phyloP scores from a whole-genome alignment of 1,139 yeast genomes.

The Meyerozyma smithsonii region DNA sequence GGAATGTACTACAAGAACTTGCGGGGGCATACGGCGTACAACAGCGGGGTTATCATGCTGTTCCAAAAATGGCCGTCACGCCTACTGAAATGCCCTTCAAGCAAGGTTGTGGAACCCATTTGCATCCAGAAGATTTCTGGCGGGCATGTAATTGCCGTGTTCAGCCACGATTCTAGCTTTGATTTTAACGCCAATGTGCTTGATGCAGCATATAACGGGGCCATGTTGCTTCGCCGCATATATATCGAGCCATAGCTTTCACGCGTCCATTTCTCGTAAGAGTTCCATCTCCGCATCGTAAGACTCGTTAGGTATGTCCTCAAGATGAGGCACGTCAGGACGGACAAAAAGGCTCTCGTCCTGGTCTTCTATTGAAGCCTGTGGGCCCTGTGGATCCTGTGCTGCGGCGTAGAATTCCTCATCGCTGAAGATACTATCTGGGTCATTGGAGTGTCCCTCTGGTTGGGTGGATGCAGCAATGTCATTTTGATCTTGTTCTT shows the following conservation, averaged over 20 bases:
- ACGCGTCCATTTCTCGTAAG: slow-evolving; percentile 36
- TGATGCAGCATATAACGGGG: slow-evolving; percentile 41
- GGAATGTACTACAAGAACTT: slow-evolving; percentile 44
- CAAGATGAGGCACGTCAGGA: slow-evolving; percentile 3
- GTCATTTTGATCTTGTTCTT: too few relatives aligned
- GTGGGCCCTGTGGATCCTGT: neutral
- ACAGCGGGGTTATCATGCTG: slow-evolving; percentile 50
- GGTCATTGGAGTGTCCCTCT: neutral
- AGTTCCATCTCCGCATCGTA: slow-evolving; percentile 29
- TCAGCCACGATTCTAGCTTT: slow-evolving; percentile 26
- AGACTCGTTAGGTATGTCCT: slow-evolving; percentile 18
- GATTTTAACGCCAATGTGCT: slow-evolving; percentile 38
- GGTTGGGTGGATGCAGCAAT: too few relatives aligned
- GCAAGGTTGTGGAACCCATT: slow-evolving; percentile 13
- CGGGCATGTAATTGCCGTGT: slow-evolving; percentile 54
- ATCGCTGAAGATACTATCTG: neutral
- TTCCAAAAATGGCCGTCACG: slow-evolving; percentile 40
- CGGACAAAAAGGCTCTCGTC: neutral
- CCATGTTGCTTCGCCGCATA: slow-evolving; percentile 35
- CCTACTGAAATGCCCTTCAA: slow-evolving; percentile 19
- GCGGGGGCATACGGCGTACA: slow-evolving; percentile 25
- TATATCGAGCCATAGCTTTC: slow-evolving; percentile 22
- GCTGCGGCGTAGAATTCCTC: slow-evolving; percentile 1
- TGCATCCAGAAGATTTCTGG: slow-evolving; percentile 50
- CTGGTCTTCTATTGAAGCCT: too few relatives aligned